phyloP scores from a whole-genome alignment of 2,329 filamentous ascomycete species.

The Colletotrichum euphorbiae region DNA sequence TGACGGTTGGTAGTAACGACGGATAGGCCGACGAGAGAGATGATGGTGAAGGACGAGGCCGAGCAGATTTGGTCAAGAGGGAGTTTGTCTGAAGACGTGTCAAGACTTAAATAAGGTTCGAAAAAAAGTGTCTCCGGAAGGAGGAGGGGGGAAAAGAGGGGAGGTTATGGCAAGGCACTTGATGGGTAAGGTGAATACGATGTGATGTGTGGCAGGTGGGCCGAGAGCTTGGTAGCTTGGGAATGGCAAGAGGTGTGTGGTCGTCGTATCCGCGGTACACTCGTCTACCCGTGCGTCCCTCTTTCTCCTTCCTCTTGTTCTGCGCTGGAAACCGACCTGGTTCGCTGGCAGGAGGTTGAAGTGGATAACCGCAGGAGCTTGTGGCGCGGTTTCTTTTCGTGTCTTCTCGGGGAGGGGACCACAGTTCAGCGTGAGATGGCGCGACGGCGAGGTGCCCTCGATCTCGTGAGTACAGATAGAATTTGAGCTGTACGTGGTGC shows the following conservation, averaged over 20 bases:
- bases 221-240: neutral
- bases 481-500: neutral
- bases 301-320: neutral
- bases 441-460: neutral
- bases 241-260: slow-evolving; percentile 10
- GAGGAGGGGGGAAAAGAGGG: slow-evolving; percentile 17
- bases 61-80: neutral
- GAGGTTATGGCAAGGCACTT: slow-evolving; percentile 15
- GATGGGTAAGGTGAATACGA: slow-evolving; percentile 31
- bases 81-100: slow-evolving; percentile 7
- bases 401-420: neutral
- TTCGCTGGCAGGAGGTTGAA: neutral
- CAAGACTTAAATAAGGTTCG: slow-evolving; percentile 18
- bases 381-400: neutral
- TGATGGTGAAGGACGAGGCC: neutral
- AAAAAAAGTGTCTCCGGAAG: slow-evolving; percentile 5
- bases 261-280: slow-evolving; percentile 19
- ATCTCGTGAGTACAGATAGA: neutral
- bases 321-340: neutral
- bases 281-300: slow-evolving; percentile 12
- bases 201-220: slow-evolving; percentile 24
- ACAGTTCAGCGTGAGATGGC: slow-evolving; percentile 11
- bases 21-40: neutral
- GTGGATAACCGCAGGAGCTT: neutral
- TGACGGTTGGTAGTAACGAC: neutral